Conservation (phyloP, 192 early-diverging fungal genomes). For the Geosiphon pyriformis region DNA sequence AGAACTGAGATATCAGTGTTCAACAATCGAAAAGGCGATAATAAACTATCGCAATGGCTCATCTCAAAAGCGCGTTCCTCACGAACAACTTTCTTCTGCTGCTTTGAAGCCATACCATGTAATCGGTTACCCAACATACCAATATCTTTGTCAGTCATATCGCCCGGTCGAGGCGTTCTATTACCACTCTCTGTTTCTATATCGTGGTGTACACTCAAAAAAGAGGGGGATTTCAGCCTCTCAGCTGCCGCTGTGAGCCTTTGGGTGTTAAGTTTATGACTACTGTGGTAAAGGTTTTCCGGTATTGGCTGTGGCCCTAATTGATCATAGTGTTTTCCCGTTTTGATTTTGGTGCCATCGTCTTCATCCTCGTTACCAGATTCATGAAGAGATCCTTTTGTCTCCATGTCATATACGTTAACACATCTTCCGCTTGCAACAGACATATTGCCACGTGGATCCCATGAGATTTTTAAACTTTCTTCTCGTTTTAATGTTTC, state of each 20-base stretch:
- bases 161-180: slow-evolving; percentile 17
- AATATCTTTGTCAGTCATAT: slow-evolving; percentile 1
- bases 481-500: slow-evolving; percentile 50
- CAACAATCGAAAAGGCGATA: neutral
- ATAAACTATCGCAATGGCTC: neutral
- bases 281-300: neutral
- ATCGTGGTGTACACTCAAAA: neutral
- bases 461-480: slow-evolving; percentile 46
- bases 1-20: slow-evolving; percentile 69
- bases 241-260: neutral
- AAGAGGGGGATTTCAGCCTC: neutral
- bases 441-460: slow-evolving; percentile 45
- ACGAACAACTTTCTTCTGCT: slow-evolving; percentile 1
- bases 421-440: slow-evolving; percentile 32
- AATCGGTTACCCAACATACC: slow-evolving; percentile 4
- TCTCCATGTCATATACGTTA: slow-evolving; percentile 8
- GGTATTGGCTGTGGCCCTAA: neutral
- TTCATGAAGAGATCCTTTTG: too few relatives aligned
- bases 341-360: neutral
- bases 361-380: neutral
- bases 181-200: neutral
- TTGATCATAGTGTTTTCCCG: neutral
- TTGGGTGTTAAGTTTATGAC: neutral
- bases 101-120: slow-evolving; percentile 7
- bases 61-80: slow-evolving; percentile 18